Conservation (phyloP, 345 rosid genomes). For the Clarkia xantiana region DNA sequence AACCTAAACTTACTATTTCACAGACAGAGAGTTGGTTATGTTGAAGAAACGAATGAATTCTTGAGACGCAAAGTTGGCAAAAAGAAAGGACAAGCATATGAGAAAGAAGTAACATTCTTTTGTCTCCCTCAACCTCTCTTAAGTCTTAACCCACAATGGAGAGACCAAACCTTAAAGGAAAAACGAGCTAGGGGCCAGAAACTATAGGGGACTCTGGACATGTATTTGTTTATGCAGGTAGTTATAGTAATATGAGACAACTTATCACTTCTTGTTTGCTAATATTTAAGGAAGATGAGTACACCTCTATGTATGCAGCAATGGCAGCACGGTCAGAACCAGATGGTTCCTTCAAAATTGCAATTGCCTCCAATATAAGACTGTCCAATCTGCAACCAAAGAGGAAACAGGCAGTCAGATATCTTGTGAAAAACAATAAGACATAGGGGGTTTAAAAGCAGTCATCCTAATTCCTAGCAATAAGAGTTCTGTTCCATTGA, state of each 20-base stretch:
- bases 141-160: no score
- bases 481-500: no score
- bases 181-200: no score
- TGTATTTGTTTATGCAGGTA: neutral
- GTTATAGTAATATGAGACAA: slow-evolving; percentile 5
- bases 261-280: neutral
- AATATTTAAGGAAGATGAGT: neutral
- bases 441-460: no score
- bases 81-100: neutral
- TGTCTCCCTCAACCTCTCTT: no score
- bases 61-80: neutral
- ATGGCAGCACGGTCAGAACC: slow-evolving; percentile 82
- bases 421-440: no score
- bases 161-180: no score
- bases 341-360: slow-evolving; percentile 60
- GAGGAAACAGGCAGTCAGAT: slow-evolving; percentile 3
- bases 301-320: slow-evolving; percentile 68
- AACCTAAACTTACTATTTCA: slow-evolving; percentile 2
- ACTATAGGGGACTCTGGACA: no score
- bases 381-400: slow-evolving; percentile 54
- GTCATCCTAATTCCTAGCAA: no score
- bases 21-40: slow-evolving; percentile 1
- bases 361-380: slow-evolving; percentile 65
- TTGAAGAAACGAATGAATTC: slow-evolving; percentile 1
- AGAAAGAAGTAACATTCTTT: slow-evolving; percentile 1